Evolutionary conservation across 305 asterid genomes (phyloP), one percentile per base, ranked within the genome.

Genomic region (Fraxinus paxiana): DNA sequence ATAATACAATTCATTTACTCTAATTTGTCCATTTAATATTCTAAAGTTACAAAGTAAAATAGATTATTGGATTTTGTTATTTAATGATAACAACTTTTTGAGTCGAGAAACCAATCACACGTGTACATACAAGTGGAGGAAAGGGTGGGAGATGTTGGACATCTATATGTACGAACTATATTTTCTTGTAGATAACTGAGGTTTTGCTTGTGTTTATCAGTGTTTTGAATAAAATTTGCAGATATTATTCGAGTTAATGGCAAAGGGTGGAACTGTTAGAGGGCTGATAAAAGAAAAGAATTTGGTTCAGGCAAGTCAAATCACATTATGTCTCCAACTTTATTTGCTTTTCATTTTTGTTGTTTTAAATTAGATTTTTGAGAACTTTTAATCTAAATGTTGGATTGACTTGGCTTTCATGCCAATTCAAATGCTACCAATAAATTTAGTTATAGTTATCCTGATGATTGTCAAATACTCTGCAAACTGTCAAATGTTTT

Each of bases 261-360:
- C 92, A 75, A 92, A 92, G 75, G 98, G 98, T 79, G 99, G 99
- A 84, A 94, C 97, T 8, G 98, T 94, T 77, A 86, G 92, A 86
- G 97, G 97, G 38, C 82, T 96, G 84, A 92, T 96, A 83, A 88
- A 94, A 88, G 98, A 92, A 81, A 96, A 94, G 89, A 92, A 91
- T 85, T 87, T 96, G 89, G 94, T 96, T 87, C 99, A 96, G 98
- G 99, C 86, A 88, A 88, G 92, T 91, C 63, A 20, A 82, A 79
- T 73, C 82, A 34, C 77, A 31, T 70, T 83, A 33, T 82, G 34
- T 48, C 61, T 26, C 13, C n/a, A 28, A 41, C 33, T 84, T 81
- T 34, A 46, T 82, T 35, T 69, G 20, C 76, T 65, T 0, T 20
- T 37, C 59, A 72, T 48, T 59, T 41, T 30, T 69, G 75, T 5